Evolutionary conservation across 139 green algal species (phyloP).

Genomic region (Volvox africanus): DNA sequence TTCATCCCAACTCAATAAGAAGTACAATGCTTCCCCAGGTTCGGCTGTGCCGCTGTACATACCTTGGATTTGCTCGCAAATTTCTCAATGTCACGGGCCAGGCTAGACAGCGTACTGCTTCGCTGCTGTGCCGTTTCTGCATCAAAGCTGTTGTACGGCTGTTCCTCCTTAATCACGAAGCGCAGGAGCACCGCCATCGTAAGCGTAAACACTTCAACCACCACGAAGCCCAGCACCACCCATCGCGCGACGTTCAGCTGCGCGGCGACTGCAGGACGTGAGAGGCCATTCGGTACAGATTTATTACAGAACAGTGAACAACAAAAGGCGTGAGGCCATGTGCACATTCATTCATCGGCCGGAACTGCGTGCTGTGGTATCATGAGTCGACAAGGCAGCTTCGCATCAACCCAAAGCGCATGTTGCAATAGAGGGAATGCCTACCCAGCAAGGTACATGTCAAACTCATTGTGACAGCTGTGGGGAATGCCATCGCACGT

Average conservation of each 20-base stretch:
- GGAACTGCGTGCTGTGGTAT: neutral
- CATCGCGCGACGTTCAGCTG: constrained; percentile 51
- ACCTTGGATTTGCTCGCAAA: constrained; percentile 39
- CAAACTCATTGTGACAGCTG: too few relatives aligned
- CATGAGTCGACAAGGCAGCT: neutral
- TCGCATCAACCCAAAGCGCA: neutral
- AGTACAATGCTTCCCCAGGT: too few relatives aligned
- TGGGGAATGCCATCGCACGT: neutral
- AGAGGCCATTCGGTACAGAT: neutral
- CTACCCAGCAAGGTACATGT: neutral
- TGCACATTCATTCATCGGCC: too few relatives aligned
- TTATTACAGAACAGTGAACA: neutral
- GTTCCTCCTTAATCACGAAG: constrained; percentile 46
- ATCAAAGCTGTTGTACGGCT: constrained; percentile 44
- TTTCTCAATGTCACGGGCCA: constrained; percentile 38
- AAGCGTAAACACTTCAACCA: constrained; percentile 55
- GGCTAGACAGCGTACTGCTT: constrained; percentile 15
- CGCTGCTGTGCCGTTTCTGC: constrained; percentile 21
- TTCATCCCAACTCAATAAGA: too few relatives aligned
- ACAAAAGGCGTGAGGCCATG: too few relatives aligned
- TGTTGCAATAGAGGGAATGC: neutral
- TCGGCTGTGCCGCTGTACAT: neutral
- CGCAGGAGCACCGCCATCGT: constrained; percentile 46
- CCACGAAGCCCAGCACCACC: constrained; percentile 55
- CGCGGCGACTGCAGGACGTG: constrained; percentile 9